These are phyloP conservation scores for Arthroderma sp. DNA, from an alignment of 2,329 filamentous ascomycete species.

Conservation along the genomic window DNA sequence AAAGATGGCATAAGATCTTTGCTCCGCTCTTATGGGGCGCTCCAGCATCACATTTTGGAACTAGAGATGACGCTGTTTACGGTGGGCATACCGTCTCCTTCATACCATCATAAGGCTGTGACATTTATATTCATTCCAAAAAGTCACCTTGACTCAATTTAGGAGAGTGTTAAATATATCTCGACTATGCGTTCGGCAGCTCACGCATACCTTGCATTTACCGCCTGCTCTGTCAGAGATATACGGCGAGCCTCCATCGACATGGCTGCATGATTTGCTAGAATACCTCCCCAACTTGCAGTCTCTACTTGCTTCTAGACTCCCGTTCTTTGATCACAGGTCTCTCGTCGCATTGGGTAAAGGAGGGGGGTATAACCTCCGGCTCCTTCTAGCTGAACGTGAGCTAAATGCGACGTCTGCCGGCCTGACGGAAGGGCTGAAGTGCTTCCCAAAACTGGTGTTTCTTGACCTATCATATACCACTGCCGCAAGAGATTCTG, in stretches of 20 bases:
- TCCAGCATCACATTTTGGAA: conserved; percentile 50
- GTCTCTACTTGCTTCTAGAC: conserved; percentile 45
- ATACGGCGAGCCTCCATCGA: conserved; percentile 46
- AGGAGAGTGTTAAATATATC: conserved; percentile 45
- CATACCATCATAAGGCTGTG: not conserved
- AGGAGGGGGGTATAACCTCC: conserved; percentile 33
- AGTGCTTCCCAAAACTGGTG: conserved; percentile 41
- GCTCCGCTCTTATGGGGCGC: conserved; percentile 50
- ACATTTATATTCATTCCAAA: not conserved
- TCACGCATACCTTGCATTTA: conserved; percentile 51
- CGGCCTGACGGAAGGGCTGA: conserved; percentile 42
- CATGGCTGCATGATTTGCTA: conserved; percentile 49
- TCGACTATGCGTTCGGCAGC: conserved; percentile 39
- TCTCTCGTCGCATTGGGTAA: conserved; percentile 40
- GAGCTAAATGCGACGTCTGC: conserved; percentile 48
- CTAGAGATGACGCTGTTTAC: conserved; percentile 49
- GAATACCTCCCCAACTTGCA: conserved; percentile 48
- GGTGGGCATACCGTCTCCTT: conserved; percentile 23
- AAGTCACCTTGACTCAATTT: conserved; percentile 49
- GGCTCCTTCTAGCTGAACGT: conserved; percentile 44
- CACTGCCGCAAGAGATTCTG: conserved; percentile 36
- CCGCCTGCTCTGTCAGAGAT: conserved; percentile 50
- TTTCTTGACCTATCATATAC: conserved; percentile 50
- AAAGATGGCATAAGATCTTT: conserved; percentile 47
- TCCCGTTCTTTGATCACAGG: conserved; percentile 52